Conservation (phyloP, 352 stramenopile genomes). For the Phytophthora colocasiae region DNA sequence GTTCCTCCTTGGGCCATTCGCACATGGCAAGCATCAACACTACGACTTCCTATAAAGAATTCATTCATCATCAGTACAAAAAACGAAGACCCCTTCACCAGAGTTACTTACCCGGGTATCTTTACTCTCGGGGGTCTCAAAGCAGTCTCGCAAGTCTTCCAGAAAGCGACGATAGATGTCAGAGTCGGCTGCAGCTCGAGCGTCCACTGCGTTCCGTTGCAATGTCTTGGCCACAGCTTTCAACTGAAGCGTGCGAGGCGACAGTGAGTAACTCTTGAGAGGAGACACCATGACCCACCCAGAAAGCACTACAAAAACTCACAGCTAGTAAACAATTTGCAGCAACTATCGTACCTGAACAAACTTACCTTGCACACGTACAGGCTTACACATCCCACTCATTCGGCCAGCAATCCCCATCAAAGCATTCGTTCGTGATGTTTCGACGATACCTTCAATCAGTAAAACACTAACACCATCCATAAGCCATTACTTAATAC, state of each 20-base stretch:
- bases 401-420: conserved; percentile 44
- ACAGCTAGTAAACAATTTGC: too few relatives aligned
- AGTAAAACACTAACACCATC: conserved; percentile 35
- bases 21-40: conserved; percentile 47
- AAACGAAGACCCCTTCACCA: background rate
- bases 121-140: conserved; percentile 26
- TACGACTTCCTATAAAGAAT: conserved; percentile 41
- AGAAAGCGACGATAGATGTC: conserved; percentile 44
- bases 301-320: conserved; percentile 35
- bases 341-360: background rate
- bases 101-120: conserved; percentile 34
- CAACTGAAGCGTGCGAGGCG: conserved; percentile 47
- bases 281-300: conserved; percentile 33
- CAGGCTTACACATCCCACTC: conserved; percentile 32
- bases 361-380: conserved; percentile 50
- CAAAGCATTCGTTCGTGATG: conserved; percentile 32
- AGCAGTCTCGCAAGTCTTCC: conserved; percentile 24
- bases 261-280: conserved; percentile 48
- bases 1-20: conserved; percentile 38
- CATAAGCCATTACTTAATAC: background rate
- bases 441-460: conserved; percentile 26
- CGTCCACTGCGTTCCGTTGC: conserved; percentile 51
- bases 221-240: conserved; percentile 44
- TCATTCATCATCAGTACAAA: background rate
- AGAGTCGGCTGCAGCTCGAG: conserved; percentile 24